A percentile compares a stretch with the other conserved stretches of the same genome.
Conservation (phyloP, 371 early-diverging fungal genomes). For the Rhizopus microsporus region DNA sequence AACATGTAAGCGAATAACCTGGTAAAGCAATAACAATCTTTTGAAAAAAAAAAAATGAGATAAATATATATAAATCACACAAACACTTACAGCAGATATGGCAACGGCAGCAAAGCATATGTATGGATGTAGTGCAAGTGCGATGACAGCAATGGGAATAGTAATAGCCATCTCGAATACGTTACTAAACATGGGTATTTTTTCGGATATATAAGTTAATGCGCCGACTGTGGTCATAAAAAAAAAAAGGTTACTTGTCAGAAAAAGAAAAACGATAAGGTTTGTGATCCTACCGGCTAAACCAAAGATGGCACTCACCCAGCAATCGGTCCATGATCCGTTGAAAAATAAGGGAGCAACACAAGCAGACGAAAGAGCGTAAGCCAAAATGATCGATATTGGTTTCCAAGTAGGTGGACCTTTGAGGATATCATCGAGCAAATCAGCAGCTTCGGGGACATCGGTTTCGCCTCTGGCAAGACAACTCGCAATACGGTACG, state of each 20-base stretch:
- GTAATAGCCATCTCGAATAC: constrained; percentile 67
- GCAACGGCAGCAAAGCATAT: constrained; percentile 64
- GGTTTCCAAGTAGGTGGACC: constrained; percentile 52
- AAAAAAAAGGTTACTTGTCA: background rate
- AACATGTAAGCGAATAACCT: constrained; percentile 69
- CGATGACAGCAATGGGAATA: constrained; percentile 61
- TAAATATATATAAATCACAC: background rate
- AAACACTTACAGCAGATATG: constrained; percentile 47
- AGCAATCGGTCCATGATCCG: constrained; percentile 62
- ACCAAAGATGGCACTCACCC: constrained; percentile 65
- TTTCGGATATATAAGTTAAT: constrained; percentile 62
- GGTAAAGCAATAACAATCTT: constrained; percentile 67
- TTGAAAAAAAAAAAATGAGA: background rate
- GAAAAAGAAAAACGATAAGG: background rate
- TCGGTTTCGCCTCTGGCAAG: constrained; percentile 48
- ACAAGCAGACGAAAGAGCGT: constrained; percentile 58
- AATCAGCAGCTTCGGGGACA: constrained; percentile 56
- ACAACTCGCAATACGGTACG: constrained; percentile 55
- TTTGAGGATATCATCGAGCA: constrained; percentile 59
- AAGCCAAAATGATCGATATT: constrained; percentile 53
- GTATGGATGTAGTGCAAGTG: constrained; percentile 45
- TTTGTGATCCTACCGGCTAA: constrained; percentile 31
- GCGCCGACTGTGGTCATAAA: constrained; percentile 38
- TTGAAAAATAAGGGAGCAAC: constrained; percentile 66
- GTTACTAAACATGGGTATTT: constrained; percentile 62